Base-by-base conservation (phyloP, 2,329 filamentous ascomycete species). In the Elsinoe batatas region DNA sequence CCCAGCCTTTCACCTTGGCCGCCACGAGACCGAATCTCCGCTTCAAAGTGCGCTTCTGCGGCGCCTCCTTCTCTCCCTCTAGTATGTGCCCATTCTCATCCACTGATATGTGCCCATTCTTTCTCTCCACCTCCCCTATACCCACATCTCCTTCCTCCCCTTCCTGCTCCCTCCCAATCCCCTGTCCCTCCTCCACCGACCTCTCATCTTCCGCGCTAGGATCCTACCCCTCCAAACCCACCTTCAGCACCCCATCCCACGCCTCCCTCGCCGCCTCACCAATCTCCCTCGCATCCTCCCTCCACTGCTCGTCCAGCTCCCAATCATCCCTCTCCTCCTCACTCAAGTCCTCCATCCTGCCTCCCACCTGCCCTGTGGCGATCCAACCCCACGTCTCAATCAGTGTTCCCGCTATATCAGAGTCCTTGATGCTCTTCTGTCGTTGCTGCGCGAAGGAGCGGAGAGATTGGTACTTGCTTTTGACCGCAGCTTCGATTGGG, bases 371-470 rank as follows among this genome's bases (percentile, higher is more conserved):
- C 10, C 18, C 32, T 5, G 32, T 35, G 3, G 42, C 22, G n/a
- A 55, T 26, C 42, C 38, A 44, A 18, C 33, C 32, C 38, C 32
- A 37, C n/a, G 30, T 26, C 42, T 46, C 38, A 15, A 46, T 42
- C 44, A 64, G 58, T 17, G 15, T 37, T 15, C 55, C 58, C 17
- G 57, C 38, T 3, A 65, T 56, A 0, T 54, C 55, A 17, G 32
- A 36, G 1, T 22, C 58, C n/a, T 55, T 61, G 20, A 61, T 42
- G 6, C 49, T 33, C 10, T 56, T 56, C 18, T 58, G 55, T 43
- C 61, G 59, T 51, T 62, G 60, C 15, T 56, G 60, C 1, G 64
- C 65, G 44, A 61, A 58, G 13, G 42, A 56, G 47, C 64, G 64
- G 17, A 69, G 7, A 8, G 40, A 20, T 13, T 57, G 56, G 11